A percentile compares a stretch with the other conserved stretches of the same genome.
phyloP scores from a whole-genome alignment of 371 early-diverging fungal species.

The Circinella minor region DNA sequence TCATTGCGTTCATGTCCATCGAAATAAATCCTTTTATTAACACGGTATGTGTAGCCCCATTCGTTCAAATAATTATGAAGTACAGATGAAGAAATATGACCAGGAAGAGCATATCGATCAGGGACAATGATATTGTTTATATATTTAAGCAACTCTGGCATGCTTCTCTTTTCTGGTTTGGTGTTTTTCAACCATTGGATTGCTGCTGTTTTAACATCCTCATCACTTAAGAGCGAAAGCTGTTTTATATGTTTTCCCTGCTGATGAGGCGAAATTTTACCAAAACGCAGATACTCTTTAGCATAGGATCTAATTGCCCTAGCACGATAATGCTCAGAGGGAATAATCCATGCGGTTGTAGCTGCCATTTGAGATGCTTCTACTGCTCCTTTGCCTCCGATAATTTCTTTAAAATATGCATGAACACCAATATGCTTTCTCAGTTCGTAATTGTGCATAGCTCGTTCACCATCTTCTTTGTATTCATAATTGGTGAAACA shows the following conservation, averaged over 20 bases:
- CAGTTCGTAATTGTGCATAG: too few relatives aligned
- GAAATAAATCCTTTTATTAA: neutral
- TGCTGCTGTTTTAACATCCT: neutral
- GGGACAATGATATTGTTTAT: neutral
- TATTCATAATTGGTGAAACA: too few relatives aligned
- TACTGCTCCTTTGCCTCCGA: neutral
- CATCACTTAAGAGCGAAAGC: conserved; percentile 5
- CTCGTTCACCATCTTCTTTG: too few relatives aligned
- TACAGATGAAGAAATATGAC: neutral
- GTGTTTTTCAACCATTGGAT: neutral
- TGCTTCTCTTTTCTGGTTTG: neutral
- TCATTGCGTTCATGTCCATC: conserved; percentile 13
- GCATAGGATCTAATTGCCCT: neutral
- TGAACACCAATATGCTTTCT: too few relatives aligned
- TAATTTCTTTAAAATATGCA: too few relatives aligned
- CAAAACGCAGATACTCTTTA: conserved; percentile 12
- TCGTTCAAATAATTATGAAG: conserved; percentile 1
- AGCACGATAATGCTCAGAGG: neutral
- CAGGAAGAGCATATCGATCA: neutral
- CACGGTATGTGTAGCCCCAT: conserved; percentile 18
- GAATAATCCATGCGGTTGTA: too few relatives aligned
- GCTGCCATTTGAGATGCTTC: neutral
- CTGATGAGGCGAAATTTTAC: conserved; percentile 1
- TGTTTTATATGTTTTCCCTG: conserved; percentile 10
- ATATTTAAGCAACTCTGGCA: neutral